Evolutionary conservation across 768 basidiomycete genomes (phyloP), one percentile per base, ranked within the genome.

Genomic region (Butyriboletus loyo): DNA sequence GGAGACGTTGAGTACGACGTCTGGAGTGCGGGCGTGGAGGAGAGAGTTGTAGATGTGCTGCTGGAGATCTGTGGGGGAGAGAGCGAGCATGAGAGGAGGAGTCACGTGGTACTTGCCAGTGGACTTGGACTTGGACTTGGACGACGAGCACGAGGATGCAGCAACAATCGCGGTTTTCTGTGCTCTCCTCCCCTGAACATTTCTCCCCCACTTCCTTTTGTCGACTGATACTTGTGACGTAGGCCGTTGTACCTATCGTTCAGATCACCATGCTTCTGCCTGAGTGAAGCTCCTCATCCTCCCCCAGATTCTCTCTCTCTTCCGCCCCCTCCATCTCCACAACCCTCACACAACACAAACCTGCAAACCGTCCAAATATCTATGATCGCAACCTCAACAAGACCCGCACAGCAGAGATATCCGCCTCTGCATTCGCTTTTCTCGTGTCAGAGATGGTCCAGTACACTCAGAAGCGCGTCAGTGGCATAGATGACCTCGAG

Each of bases 391-490:
- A 81, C 43, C 77, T 97, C 59, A 92, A 89, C 77, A 96, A 94
- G 77, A 85, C 90, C 2, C 84, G 90, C 38, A 78, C 83, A 13
- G 72, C 85, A 24, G 96, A 98, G 66, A 91, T 96, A 46, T 88
- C 89, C 15, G 77, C 85, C 5, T 79, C 86, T 3, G 88, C 93
- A 1, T 94, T 92, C 66, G 79, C 88, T 0, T 98, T 97, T 66
- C 77, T 98, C 52, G 94, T 98, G 71, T 89, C 89, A 5, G 95
- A 98, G 72, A 77, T 94, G 13, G 87, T 99, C 2, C 88, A 94
- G 69, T 98, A 98, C 72, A 96, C 92, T 1, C 97, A 98, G 73
- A 94, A 92, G 64, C 83, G 93, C 47, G 96, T 98, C 46, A 84
- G 82, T 61, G 96, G 95, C 7, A 94, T 99, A 57, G 89, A 91